phyloP scores from a whole-genome alignment of 2,329 filamentous ascomycete genomes.

The Talaromyces funiculosus region DNA sequence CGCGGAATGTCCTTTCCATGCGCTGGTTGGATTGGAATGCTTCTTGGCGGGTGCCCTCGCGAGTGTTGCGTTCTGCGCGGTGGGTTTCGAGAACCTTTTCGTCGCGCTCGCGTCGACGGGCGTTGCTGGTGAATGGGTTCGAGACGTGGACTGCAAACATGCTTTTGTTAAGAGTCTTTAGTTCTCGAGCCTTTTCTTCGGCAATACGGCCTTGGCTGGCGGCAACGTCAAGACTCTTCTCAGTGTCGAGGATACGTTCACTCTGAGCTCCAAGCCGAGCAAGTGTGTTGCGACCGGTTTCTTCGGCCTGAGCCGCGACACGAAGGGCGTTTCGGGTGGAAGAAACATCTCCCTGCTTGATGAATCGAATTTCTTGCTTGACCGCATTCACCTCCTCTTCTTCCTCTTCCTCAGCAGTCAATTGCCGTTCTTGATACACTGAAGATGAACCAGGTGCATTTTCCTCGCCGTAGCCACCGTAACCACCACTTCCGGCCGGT shows the following conservation, averaged over 20 bases:
- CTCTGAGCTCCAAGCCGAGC: slow-evolving; percentile 70
- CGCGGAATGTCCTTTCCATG: slow-evolving; percentile 59
- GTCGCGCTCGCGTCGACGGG: slow-evolving; percentile 60
- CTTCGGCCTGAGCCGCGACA: slow-evolving; percentile 62
- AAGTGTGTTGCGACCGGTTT: slow-evolving; percentile 66
- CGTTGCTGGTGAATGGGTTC: slow-evolving; percentile 70
- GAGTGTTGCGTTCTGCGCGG: slow-evolving; percentile 50
- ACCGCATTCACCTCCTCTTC: slow-evolving; percentile 66
- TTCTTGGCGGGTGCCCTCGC: slow-evolving; percentile 52
- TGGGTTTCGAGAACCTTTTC: slow-evolving; percentile 63
- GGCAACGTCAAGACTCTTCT: slow-evolving; percentile 75
- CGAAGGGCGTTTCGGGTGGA: slow-evolving; percentile 64
- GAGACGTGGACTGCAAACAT: slow-evolving; percentile 83
- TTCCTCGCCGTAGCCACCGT: slow-evolving; percentile 21
- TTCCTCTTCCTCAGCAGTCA: slow-evolving; percentile 76
- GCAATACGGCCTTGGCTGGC: slow-evolving; percentile 69
- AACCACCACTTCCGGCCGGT: slow-evolving; percentile 15
- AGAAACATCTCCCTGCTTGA: slow-evolving; percentile 73
- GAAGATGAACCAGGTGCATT: slow-evolving; percentile 23
- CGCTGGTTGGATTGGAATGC: slow-evolving; percentile 53
- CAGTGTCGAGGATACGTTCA: slow-evolving; percentile 74
- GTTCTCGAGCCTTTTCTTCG: slow-evolving; percentile 72
- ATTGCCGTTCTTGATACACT: slow-evolving; percentile 62
- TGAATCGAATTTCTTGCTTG: slow-evolving; percentile 67
- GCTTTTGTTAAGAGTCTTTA: slow-evolving; percentile 78